Base-by-base conservation (phyloP, 441 rosid genomes). In the Arabidopsis lyrata region DNA sequence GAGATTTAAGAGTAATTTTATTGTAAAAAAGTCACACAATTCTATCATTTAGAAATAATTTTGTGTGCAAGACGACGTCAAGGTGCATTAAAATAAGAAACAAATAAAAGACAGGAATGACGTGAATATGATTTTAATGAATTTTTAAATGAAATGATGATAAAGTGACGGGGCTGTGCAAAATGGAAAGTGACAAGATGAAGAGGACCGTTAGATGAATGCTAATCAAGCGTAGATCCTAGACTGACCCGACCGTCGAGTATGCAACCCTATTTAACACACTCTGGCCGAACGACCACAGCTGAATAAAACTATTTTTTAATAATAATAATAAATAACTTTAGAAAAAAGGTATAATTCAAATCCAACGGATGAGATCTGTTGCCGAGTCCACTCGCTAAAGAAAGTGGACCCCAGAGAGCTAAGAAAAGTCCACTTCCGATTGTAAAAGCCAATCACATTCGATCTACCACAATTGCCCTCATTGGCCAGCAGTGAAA, bases 181-280 rank as follows among this genome's bases (percentile, higher is more conserved):
- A 13, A 15, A 11, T 0, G 52, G 15, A 13, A 8, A 60, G 39
- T 20, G 49, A 62, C 32, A 63, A 66, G 55, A 50, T 32, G 57
- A 76, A 56, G 69, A 31, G 22, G 66, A 42, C 76, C 85, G 81
- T 72, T 75, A 6, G 74, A 35, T 59, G 34, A 34, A 53, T 14
- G 15, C 1, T 9, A 31, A 72, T 63, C 24, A 68, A 32, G 36
- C 53, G 32, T 4, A 77, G 79, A 82, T 81, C 88, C 83, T 82
- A 81, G 90, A 74, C 4, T 70, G 18, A 58, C 62, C 80, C 86
- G 82, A 84, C 87, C 80, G 49, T 53, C 27, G 77, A 53, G 85
- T 78, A 78, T 83, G 88, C 1, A 61, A 59, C 47, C 61, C 68
- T 57, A 36, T 74, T 65, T 41, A 78, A 79, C 83, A 80, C 86